phyloP scores from a whole-genome alignment of 768 basidiomycete genomes.

The Termitomyces sp. region DNA sequence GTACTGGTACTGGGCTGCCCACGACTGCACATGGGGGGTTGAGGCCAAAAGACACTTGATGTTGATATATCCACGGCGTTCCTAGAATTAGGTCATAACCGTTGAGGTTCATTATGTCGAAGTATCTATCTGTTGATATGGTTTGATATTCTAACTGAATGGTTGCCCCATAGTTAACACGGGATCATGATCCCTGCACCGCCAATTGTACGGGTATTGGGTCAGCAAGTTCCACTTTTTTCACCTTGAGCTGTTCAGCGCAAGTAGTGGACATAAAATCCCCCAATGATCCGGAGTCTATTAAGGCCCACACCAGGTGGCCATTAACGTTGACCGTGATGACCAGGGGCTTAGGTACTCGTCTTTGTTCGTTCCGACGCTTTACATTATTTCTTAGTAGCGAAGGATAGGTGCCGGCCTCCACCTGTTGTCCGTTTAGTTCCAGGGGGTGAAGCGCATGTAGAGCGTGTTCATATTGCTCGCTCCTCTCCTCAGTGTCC shows the following conservation, averaged over 20 bases:
- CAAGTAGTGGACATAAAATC: background rate
- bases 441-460: no score
- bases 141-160: background rate
- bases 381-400: background rate
- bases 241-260: background rate
- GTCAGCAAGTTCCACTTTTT: background rate
- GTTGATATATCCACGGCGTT: background rate
- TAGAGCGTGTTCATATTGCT: no score
- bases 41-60: background rate
- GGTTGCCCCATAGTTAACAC: background rate
- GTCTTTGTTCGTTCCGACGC: background rate
- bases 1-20: fast-evolving
- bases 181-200: background rate
- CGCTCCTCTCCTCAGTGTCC: no score
- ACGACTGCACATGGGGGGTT: background rate
- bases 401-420: background rate
- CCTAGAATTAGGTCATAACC: background rate
- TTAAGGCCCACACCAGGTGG: background rate
- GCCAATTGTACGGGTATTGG: background rate
- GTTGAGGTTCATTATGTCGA: background rate
- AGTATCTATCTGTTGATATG: background rate
- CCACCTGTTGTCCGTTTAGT: background rate
- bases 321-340: background rate
- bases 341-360: background rate
- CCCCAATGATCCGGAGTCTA: background rate